These are phyloP conservation scores for Clitopilus passeckerianus DNA, from an alignment of 768 basidiomycete species.

Conservation along the genomic window DNA sequence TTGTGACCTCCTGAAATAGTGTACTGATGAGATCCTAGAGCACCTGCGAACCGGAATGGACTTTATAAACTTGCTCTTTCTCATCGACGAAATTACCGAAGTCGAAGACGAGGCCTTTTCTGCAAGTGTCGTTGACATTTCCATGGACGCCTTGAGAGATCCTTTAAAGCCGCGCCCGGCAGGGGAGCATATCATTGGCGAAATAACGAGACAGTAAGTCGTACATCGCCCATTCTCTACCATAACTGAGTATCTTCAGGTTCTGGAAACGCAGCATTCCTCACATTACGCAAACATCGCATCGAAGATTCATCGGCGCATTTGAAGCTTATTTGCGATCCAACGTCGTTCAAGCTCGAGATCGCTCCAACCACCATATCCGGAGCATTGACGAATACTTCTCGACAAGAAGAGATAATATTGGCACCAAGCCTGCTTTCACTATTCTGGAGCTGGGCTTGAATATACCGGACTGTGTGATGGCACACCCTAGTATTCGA, in stretches of 20 bases:
- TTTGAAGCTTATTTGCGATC: slow-evolving; percentile 30
- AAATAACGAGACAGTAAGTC: slow-evolving; percentile 23
- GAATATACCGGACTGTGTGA: slow-evolving; percentile 35
- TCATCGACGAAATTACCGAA: slow-evolving; percentile 26
- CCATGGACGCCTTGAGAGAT: slow-evolving; percentile 21
- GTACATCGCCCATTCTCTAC: not conserved
- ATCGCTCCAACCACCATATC: slow-evolving; percentile 25
- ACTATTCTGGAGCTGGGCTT: slow-evolving; percentile 28
- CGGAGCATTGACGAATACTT: slow-evolving; percentile 36
- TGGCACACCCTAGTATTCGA: slow-evolving; percentile 32
- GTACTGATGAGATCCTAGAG: slow-evolving; percentile 6
- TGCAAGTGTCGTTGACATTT: slow-evolving; percentile 12
- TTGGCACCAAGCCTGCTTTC: slow-evolving; percentile 34
- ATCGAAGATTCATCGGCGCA: slow-evolving; percentile 28
- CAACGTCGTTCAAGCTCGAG: slow-evolving; percentile 36
- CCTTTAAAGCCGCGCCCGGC: slow-evolving; percentile 19
- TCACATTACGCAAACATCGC: slow-evolving; percentile 6
- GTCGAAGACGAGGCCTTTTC: slow-evolving; percentile 13
- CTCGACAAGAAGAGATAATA: slow-evolving; percentile 30
- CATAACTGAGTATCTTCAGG: not conserved
- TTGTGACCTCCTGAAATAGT: not conserved
- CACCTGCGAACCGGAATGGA: slow-evolving; percentile 20
- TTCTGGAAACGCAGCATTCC: not conserved
- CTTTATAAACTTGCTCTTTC: slow-evolving; percentile 24
- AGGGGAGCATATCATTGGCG: slow-evolving; percentile 21